Evolutionary conservation across 148 eudicot genomes (phyloP).

Genomic region (Chenopodium quinoa): DNA sequence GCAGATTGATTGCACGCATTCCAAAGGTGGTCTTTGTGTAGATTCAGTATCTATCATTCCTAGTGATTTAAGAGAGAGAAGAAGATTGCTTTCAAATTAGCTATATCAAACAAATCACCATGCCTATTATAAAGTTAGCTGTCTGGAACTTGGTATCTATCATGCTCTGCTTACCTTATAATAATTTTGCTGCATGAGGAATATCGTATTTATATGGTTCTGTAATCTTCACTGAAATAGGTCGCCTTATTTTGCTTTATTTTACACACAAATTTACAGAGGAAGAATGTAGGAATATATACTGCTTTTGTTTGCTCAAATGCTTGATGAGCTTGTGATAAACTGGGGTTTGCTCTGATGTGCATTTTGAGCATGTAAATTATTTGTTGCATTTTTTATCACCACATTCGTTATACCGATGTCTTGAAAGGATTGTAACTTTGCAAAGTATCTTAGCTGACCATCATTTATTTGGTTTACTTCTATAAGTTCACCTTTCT

Average conservation of each 20-base stretch:
- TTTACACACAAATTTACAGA: slow-evolving; percentile 12
- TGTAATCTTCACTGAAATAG: slow-evolving; percentile 25
- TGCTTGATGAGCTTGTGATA: slow-evolving; percentile 24
- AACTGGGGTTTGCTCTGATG: slow-evolving; percentile 7
- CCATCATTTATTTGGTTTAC: not conserved
- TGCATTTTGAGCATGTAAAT: slow-evolving; percentile 31
- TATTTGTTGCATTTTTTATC: slow-evolving; percentile 10
- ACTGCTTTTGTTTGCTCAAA: slow-evolving; percentile 11
- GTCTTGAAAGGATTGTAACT: not conserved
- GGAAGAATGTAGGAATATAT: slow-evolving; percentile 17
- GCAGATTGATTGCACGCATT: slow-evolving; percentile 98
- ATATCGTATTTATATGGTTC: not conserved
- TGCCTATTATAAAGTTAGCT: slow-evolving; percentile 14
- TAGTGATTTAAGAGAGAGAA: slow-evolving; percentile 45
- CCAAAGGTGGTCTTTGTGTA: slow-evolving; percentile 96
- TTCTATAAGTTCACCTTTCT: not conserved
- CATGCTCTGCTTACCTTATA: slow-evolving; percentile 5
- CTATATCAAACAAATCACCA: slow-evolving; percentile 1
- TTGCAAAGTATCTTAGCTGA: not conserved
- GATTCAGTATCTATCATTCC: slow-evolving; percentile 88
- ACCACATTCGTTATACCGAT: not conserved
- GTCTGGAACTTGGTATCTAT: slow-evolving; percentile 1
- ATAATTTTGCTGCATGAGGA: slow-evolving; percentile 3
- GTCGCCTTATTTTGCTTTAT: slow-evolving; percentile 6
- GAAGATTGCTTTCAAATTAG: slow-evolving; percentile 40